Evolutionary conservation across 2,329 filamentous ascomycete species (phyloP).

Genomic region (Dryadomyces sulphureus): DNA sequence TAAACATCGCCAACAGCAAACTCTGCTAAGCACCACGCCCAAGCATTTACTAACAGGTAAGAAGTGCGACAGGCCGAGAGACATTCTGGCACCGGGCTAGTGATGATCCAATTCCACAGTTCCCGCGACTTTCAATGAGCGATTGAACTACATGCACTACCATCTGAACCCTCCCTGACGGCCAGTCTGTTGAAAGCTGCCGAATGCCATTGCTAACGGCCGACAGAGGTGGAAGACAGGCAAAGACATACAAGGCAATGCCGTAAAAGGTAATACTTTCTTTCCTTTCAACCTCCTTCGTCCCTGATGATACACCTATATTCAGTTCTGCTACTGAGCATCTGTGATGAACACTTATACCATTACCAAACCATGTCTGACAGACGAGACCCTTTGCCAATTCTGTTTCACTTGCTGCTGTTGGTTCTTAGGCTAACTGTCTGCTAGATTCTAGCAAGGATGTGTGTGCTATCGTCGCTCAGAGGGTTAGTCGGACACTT

Average conservation of each 20-base stretch:
- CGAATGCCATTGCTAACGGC: too few species aligned
- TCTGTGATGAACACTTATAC: slow-evolving; percentile 50
- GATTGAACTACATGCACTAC: slow-evolving; percentile 60
- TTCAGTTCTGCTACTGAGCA: slow-evolving; percentile 66
- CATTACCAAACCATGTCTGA: slow-evolving; percentile 35
- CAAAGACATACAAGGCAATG: neutral
- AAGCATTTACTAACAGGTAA: slow-evolving; percentile 1
- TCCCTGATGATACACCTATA: slow-evolving; percentile 42
- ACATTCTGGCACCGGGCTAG: slow-evolving; percentile 2
- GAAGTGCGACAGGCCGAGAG: neutral
- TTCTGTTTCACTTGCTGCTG: slow-evolving; percentile 6
- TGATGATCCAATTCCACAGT: slow-evolving; percentile 47
- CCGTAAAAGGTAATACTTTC: neutral
- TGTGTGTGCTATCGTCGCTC: neutral
- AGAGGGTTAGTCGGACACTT: neutral
- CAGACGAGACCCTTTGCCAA: slow-evolving; percentile 5
- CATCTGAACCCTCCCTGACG: slow-evolving; percentile 57
- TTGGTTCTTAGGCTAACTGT: neutral
- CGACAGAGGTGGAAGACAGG: too few species aligned
- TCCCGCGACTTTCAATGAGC: slow-evolving; percentile 45
- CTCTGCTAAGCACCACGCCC: too few species aligned
- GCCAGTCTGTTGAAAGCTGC: too few species aligned
- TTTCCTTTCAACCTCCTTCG: neutral
- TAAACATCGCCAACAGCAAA: too few species aligned
- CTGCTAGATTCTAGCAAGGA: neutral